These are phyloP conservation scores for Apiotrichum sp. DNA, from an alignment of 1,284 basidiomycete species.

Conservation along the genomic window DNA sequence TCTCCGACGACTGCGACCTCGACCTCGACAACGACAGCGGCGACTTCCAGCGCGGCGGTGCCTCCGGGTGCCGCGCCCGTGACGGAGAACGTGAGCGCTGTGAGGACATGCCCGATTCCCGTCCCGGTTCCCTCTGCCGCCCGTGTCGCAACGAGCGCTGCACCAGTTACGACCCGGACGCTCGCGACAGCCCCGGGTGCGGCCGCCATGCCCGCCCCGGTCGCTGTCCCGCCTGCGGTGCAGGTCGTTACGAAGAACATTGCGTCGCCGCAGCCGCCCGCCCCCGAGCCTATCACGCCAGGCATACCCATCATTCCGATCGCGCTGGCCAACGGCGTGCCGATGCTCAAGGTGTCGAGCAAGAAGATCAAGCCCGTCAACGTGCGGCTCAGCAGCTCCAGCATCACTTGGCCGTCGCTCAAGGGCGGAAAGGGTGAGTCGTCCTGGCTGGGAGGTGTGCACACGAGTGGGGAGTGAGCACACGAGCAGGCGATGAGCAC, in stretches of 20 bases:
- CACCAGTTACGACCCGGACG: neutral
- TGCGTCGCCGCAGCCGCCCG: too few relatives aligned
- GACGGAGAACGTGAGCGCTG: too few relatives aligned
- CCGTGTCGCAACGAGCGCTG: neutral
- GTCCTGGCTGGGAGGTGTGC: too few relatives aligned
- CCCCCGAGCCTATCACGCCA: too few relatives aligned
- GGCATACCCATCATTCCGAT: slow-evolving; percentile 7
- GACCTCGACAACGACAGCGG: neutral
- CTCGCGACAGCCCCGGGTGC: neutral
- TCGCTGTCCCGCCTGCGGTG: neutral
- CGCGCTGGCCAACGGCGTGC: slow-evolving; percentile 51
- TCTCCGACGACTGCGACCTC: neutral
- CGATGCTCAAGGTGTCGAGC: slow-evolving; percentile 82
- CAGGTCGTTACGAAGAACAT: too few relatives aligned
- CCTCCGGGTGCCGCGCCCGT: neutral
- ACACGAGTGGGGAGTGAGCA: too few relatives aligned
- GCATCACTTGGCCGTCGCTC: slow-evolving; percentile 78
- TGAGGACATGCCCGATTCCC: too few relatives aligned
- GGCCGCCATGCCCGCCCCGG: neutral
- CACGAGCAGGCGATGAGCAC: neutral
- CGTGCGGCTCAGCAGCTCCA: slow-evolving; percentile 68
- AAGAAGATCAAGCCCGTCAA: slow-evolving; percentile 70
- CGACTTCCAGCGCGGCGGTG: neutral
- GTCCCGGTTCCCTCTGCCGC: too few relatives aligned
- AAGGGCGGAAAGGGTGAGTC: slow-evolving; percentile 66